Conservation (phyloP, 2,329 filamentous ascomycete species). For the Penicillium palitans region DNA sequence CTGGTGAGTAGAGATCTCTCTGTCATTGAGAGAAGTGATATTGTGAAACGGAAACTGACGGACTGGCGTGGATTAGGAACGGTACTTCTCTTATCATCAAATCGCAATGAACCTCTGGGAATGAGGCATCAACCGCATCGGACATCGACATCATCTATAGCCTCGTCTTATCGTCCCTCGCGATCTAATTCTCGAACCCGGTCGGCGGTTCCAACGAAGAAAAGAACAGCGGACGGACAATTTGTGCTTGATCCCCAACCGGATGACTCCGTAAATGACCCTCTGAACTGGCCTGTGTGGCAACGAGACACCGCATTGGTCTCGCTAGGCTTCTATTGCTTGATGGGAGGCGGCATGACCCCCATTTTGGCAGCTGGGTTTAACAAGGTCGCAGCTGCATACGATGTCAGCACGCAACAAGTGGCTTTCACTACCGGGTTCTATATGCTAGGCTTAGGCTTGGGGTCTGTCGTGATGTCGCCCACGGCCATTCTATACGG, state of each 20-base stretch:
- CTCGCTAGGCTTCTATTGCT: conserved; percentile 86
- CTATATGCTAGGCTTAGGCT: conserved; percentile 89
- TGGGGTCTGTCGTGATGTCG: conserved; percentile 80
- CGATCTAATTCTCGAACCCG: conserved; percentile 41
- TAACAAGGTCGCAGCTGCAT: conserved; percentile 69
- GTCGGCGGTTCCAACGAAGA: conserved; percentile 51
- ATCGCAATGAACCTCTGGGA: conserved; percentile 64
- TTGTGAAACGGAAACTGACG: neutral
- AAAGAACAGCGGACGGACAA: conserved; percentile 75
- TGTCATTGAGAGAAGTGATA: neutral
- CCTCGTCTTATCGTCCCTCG: conserved; percentile 45
- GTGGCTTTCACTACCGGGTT: conserved; percentile 87
- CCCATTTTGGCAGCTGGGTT: conserved; percentile 89
- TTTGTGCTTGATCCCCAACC: conserved; percentile 91
- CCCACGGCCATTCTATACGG: conserved; percentile 90
- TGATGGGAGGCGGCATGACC: conserved; percentile 91
- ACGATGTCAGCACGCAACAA: conserved; percentile 65
- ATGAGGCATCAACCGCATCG: conserved; percentile 63
- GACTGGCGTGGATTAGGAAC: conserved; percentile 49
- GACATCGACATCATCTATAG: conserved; percentile 57
- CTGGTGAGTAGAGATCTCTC: conserved; percentile 57
- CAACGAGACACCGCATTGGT: conserved; percentile 76
- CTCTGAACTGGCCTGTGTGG: conserved; percentile 86
- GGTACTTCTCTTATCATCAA: conserved; percentile 59
- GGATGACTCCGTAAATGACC: conserved; percentile 86